Evolutionary conservation across 1,139 yeast species (phyloP), one percentile per base, ranked within the genome.

Genomic region (Candida freyschussii): DNA sequence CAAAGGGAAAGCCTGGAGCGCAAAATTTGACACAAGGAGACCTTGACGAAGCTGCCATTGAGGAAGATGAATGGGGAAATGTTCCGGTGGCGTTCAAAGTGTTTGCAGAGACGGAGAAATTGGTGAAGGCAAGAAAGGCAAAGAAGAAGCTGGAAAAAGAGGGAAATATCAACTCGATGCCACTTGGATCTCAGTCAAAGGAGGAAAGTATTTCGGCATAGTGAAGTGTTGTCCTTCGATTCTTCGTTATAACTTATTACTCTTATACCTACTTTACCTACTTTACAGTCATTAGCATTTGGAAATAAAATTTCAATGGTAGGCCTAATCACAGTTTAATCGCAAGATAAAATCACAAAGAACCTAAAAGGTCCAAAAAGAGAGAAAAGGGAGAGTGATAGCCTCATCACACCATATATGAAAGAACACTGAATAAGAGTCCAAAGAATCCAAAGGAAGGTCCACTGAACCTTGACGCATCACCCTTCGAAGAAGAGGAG

Each of bases 71-170:
- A 7, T 82, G 89, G 85, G 72, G 68, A 6, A 78, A 72, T 32
- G 78, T 86, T 27, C 94, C 95, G 11, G 68, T 80, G 11, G 76
- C 83, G 21, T 78, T 89, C 43, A 69, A 75, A 40, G 96, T 77
- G 3, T 89, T 89, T 63, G 86, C 95, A 4, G 82, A 82, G 50
- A 75, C 85, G 33, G 96, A 89, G 57, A 75, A 77, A 62, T 67
- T 65, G 50, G 61, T 81, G 52, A 77, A 77, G 44, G 60, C 63
- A 32, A 67, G 60, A 40, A 55, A 48, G 34, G 14, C 37, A 21
- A 29, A 52, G 31, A 32, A 42, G 31, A 20, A 43, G 19, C 44
- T 27, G 10, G 53, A 20, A 8, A 40, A 17, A n/a, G 48, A 28
- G 17, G 43, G 31, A 9, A 31, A 21, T 20, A 39, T 30, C 10